Evolutionary conservation across 2,329 filamentous ascomycete species (phyloP).

Genomic region (Aspergillus sp.): DNA sequence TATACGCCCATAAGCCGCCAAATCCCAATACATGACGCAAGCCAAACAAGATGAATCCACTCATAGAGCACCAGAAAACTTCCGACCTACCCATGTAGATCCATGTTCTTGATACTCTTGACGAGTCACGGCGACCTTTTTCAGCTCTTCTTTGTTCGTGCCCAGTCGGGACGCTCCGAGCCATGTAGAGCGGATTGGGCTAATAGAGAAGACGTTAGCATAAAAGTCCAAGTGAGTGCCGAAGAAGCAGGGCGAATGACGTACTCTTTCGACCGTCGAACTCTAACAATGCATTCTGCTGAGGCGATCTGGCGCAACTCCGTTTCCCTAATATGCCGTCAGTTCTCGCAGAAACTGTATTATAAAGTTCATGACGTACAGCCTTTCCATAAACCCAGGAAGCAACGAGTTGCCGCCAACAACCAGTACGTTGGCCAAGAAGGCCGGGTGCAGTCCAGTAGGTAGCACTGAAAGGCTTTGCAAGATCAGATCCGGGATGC

Average conservation of each 20-base stretch:
- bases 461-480: conserved; percentile 77
- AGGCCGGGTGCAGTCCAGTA: conserved; percentile 78
- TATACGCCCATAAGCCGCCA: conserved; percentile 3
- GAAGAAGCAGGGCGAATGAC: conserved; percentile 22
- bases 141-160: conserved; percentile 65
- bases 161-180: conserved; percentile 80
- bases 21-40: conserved; percentile 1
- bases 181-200: conserved; percentile 81
- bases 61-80: conserved; percentile 59
- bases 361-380: conserved; percentile 52
- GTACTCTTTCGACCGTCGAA: conserved; percentile 68
- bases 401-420: conserved; percentile 85
- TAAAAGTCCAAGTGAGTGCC: conserved; percentile 12
- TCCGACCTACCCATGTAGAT: conserved; percentile 71
- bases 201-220: conserved; percentile 26
- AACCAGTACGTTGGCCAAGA: conserved; percentile 85
- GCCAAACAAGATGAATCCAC: background rate
- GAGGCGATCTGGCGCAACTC: conserved; percentile 75
- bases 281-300: conserved; percentile 76
- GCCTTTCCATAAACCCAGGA: conserved; percentile 77
- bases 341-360: conserved; percentile 19
- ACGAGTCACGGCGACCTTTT: conserved; percentile 75
- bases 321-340: conserved; percentile 51
- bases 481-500: conserved; percentile 80
- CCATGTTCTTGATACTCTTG: conserved; percentile 91